phyloP scores from a whole-genome alignment of 2,329 filamentous ascomycete genomes.

The Graphiopsis chlorocephala region DNA sequence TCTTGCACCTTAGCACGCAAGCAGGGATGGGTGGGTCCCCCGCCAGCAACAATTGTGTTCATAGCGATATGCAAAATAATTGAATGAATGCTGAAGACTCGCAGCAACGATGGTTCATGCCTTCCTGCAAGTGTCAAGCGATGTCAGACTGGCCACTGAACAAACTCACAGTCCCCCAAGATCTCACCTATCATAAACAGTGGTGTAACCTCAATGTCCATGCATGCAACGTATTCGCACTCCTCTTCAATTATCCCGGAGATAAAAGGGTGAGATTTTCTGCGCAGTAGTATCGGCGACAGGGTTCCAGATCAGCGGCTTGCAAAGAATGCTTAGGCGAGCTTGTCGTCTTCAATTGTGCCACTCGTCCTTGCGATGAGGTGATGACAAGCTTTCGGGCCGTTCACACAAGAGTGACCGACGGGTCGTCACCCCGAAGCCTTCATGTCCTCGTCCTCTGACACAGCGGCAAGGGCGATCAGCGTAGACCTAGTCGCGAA shows the following conservation, averaged over 20 bases:
- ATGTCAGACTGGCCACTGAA: not conserved
- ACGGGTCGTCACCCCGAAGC: not conserved
- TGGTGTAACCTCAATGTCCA: not conserved
- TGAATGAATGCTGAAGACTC: not conserved
- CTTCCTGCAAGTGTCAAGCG: not conserved
- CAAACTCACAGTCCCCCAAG: not conserved
- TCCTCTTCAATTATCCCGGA: not conserved
- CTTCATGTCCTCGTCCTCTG: no score
- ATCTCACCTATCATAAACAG: not conserved
- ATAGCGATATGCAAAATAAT: not conserved
- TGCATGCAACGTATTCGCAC: not conserved
- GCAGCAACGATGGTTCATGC: not conserved
- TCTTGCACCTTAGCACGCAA: not conserved
- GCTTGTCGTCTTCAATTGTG: not conserved
- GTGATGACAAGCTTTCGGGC: not conserved
- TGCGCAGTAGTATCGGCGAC: not conserved
- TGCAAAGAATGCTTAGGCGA: no score
- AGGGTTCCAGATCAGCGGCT: not conserved
- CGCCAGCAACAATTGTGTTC: not conserved
- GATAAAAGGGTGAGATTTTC: not conserved
- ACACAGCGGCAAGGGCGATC: no score
- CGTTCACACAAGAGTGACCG: not conserved
- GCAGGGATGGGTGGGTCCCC: not conserved
- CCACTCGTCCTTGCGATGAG: not conserved
- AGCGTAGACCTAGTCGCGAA: no score